Conservation (phyloP, 2,329 filamentous ascomycete genomes). For the Monilinia aucupariae region DNA sequence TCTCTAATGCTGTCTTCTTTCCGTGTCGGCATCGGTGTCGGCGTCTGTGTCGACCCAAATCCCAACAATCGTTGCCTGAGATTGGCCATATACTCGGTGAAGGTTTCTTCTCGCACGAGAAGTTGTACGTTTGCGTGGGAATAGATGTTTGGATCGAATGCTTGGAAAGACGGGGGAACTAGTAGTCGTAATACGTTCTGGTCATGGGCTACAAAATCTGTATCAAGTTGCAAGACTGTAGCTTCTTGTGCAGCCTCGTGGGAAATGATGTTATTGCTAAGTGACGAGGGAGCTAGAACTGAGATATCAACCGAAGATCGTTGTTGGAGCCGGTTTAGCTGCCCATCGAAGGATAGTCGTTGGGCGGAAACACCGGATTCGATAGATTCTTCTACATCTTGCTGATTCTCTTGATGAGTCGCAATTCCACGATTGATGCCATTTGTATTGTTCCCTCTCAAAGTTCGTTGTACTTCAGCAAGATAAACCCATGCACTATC, state of each 20-base stretch:
- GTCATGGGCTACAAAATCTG: not conserved
- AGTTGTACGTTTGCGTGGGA: not conserved
- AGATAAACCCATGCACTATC: not conserved
- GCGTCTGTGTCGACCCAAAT: no score
- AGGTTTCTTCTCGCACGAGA: not conserved
- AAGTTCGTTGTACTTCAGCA: not conserved
- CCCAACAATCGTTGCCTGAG: not conserved
- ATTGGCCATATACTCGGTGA: not conserved
- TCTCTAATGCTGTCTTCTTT: not conserved
- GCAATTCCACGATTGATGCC: not conserved
- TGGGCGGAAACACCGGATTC: not conserved
- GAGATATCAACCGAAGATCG: not conserved
- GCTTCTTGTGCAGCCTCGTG: not conserved
- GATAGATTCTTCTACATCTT: not conserved
- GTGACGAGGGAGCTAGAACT: fast-evolving
- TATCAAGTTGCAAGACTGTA: fast-evolving
- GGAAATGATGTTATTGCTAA: not conserved
- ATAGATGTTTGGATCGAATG: fast-evolving
- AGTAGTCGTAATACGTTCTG: not conserved
- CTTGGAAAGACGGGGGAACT: not conserved
- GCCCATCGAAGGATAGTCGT: not conserved
- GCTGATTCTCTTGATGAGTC: not conserved
- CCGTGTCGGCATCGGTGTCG: not conserved
- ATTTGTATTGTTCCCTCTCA: not conserved
- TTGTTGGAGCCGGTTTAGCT: not conserved